Evolutionary conservation across 2,329 filamentous ascomycete genomes (phyloP).

Genomic region (Hirsutella thompsonii): DNA sequence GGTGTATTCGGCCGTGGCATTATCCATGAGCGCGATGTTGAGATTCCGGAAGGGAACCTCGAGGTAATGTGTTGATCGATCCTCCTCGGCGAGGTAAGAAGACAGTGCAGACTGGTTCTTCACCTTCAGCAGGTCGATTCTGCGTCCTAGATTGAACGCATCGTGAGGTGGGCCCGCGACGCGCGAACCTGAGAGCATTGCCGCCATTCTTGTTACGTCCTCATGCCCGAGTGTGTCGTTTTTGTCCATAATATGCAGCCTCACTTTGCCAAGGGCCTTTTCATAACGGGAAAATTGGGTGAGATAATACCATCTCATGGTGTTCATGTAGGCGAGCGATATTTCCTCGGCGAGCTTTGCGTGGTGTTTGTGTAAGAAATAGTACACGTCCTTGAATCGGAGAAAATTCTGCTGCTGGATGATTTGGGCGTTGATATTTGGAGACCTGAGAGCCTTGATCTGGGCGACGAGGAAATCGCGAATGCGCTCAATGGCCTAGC

Average conservation of each 20-base stretch:
- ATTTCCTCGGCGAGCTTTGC: constrained; percentile 80
- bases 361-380: constrained; percentile 75
- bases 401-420: constrained; percentile 90
- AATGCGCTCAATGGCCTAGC: constrained; percentile 77
- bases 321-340: constrained; percentile 87
- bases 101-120: constrained; percentile 65
- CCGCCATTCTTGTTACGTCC: constrained; percentile 51
- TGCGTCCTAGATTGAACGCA: constrained; percentile 76
- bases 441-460: constrained; percentile 85
- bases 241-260: constrained; percentile 70
- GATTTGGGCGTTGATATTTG: constrained; percentile 93
- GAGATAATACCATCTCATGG: constrained; percentile 96
- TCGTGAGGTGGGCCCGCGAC: constrained; percentile 55
- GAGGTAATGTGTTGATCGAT: constrained; percentile 71
- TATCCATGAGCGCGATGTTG: constrained; percentile 87
- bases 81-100: constrained; percentile 84
- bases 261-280: constrained; percentile 71
- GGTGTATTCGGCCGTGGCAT: constrained; percentile 86
- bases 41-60: constrained; percentile 90
- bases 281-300: constrained; percentile 86
- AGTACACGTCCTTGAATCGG: constrained; percentile 76
- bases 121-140: constrained; percentile 68
- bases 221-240: constrained; percentile 76
- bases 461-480: constrained; percentile 89
- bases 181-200: constrained; percentile 35